These are phyloP conservation scores for Fusarium miscanthi DNA, from an alignment of 2,329 filamentous ascomycete genomes.

Conservation along the genomic window DNA sequence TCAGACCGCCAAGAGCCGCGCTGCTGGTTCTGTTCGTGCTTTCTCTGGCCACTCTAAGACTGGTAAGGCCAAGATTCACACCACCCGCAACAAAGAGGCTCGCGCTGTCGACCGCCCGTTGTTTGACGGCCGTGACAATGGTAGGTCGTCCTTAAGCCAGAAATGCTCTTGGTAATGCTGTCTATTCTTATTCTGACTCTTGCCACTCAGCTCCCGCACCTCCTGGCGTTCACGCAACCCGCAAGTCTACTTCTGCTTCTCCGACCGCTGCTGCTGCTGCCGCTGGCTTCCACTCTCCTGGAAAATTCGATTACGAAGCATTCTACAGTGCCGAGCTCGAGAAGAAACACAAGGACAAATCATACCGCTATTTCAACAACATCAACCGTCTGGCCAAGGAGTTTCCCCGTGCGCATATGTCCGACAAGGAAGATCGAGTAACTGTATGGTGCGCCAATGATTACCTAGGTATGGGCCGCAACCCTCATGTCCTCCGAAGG, in stretches of 20 bases:
- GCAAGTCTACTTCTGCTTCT: constrained; percentile 40
- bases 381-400: constrained; percentile 98
- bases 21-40: constrained; percentile 62
- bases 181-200: constrained; percentile 17
- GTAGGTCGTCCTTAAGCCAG: constrained; percentile 52
- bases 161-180: not conserved
- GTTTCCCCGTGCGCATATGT: constrained; percentile 94
- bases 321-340: constrained; percentile 92
- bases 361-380: constrained; percentile 99
- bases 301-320: constrained; percentile 87
- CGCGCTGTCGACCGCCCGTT: constrained; percentile 75
- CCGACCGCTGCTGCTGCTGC: constrained; percentile 39
- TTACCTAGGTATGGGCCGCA: constrained; percentile 97
- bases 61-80: constrained; percentile 82
- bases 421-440: constrained; percentile 82
- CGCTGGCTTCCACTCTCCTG: constrained; percentile 48
- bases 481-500: constrained; percentile 82
- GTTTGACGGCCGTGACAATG: constrained; percentile 60
- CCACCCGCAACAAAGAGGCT: constrained; percentile 80
- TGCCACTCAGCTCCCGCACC: constrained; percentile 37
- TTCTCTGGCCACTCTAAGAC: constrained; percentile 63
- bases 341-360: constrained; percentile 99
- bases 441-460: constrained; percentile 99
- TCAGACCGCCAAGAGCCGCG: constrained; percentile 72
- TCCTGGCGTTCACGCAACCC: constrained; percentile 36